Conservation (phyloP, 305 asterid genomes). For the Andrographis paniculata region DNA sequence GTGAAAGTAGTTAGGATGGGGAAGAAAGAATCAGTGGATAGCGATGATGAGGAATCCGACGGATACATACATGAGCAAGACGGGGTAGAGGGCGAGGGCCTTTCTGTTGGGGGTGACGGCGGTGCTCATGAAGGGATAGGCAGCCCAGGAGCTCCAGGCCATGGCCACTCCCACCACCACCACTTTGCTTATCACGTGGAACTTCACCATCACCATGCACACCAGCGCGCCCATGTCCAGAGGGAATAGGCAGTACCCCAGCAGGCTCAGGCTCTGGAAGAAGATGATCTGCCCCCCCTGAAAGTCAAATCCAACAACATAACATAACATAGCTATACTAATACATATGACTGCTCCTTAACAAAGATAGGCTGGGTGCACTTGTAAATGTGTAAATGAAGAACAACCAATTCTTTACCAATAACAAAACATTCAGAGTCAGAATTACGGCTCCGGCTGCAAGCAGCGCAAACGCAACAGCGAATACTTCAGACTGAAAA, state of each 20-base stretch:
- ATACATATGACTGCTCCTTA: no score
- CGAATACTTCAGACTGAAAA: no score
- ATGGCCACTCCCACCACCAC: slow-evolving; percentile 45
- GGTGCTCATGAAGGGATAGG: slow-evolving; percentile 62
- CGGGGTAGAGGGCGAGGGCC: slow-evolving; percentile 57
- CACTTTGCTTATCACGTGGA: slow-evolving; percentile 42
- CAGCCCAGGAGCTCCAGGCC: slow-evolving; percentile 69
- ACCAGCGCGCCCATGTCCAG: slow-evolving; percentile 46
- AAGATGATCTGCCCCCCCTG: slow-evolving; percentile 63
- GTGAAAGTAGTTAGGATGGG: no score
- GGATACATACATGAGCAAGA: slow-evolving; percentile 57
- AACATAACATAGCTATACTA: no score
- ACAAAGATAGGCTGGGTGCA: no score
- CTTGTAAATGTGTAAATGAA: no score
- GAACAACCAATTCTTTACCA: no score
- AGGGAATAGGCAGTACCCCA: slow-evolving; percentile 58
- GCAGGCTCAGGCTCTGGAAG: slow-evolving; percentile 62
- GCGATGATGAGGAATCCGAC: slow-evolving; percentile 59
- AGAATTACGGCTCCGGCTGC: no score
- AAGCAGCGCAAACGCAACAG: no score
- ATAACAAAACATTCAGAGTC: no score
- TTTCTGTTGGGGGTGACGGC: slow-evolving; percentile 52
- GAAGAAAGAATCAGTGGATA: slow-evolving; percentile 40
- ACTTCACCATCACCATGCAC: slow-evolving; percentile 47
- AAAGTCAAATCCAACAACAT: background rate